A percentile compares a stretch with the other conserved stretches of the same genome.
Conservation (phyloP, 73 alveolate genomes). For the Tetrahymena borealis region DNA sequence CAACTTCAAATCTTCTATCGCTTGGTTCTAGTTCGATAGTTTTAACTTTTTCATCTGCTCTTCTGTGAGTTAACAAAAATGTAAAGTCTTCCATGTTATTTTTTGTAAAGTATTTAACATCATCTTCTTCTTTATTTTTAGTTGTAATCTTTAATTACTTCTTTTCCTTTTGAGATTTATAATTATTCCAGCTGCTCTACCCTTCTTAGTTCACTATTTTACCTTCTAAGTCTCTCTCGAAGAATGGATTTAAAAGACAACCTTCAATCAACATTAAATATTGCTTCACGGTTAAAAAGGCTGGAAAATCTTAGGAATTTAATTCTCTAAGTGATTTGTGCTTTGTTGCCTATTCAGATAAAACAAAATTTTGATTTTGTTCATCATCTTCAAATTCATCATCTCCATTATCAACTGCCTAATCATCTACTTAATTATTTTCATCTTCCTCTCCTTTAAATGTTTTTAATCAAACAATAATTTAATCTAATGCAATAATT, state of each 20-base stretch:
- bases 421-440: neutral
- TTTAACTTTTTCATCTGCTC: neutral
- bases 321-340: conserved; percentile 3
- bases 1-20: conserved; percentile 55
- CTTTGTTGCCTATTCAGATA: neutral
- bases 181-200: conserved; percentile 54
- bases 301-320: conserved; percentile 49
- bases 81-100: neutral
- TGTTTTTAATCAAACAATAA: neutral
- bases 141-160: neutral
- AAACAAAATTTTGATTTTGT: neutral
- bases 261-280: conserved; percentile 63
- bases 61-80: neutral
- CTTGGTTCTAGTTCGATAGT: neutral
- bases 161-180: conserved; percentile 6
- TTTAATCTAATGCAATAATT: neutral
- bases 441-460: neutral
- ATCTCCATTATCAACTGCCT: neutral
- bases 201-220: conserved; percentile 29
- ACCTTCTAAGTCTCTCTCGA: conserved; percentile 37
- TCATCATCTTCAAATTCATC: neutral
- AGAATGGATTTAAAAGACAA: conserved; percentile 50
- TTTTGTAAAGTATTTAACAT: neutral
- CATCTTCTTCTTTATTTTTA: conserved; percentile 5
- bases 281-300: conserved; percentile 54